Evolutionary conservation across 441 rosid species (phyloP), one percentile per base, ranked within the genome.

Genomic region (Adansonia rubrostipa): DNA sequence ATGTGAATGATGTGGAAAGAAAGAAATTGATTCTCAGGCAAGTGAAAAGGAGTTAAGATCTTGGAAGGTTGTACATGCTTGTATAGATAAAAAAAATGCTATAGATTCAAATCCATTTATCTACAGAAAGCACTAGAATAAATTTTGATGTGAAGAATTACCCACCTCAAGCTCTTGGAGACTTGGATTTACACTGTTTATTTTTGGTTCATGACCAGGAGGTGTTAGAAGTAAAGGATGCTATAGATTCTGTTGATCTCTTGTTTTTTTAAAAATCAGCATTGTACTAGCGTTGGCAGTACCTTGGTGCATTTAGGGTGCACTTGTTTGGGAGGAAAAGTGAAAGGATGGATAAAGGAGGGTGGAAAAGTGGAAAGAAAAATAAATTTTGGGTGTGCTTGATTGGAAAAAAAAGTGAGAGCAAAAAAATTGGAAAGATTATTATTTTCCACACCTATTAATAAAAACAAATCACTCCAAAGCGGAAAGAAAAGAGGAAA

Each of bases 31-130:
- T 9, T 28, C 9, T 9, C 33, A 67, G 17, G 17, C 42, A 17
- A 10, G 1, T 19, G 54, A 67, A 22, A 19, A 45, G 54, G 54
- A 67, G 54, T 67, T 67, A 19, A 9, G 20, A 67, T 17, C n/a
- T 67, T 67, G 54, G 71, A 45, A 67, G 71, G 20, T 15, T 67
- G 28, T 10, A 67, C 72, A 67, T 67, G 19, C 54, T 9, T 5
- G 9, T 45, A 67, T 44, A 45, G n/a, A 62, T 28, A 50, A 62
- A 62, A 19, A 19, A 10, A 67, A 45, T 45, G 72, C 15, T 45
- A 67, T 2, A 67, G 20, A 66, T 66, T 66, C 51, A 66, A 66
- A 40, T 65, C 60, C 22, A 6, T 56, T 50, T 40, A 65, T 40
- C 22, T 15, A 66, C 24, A 22, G 2, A 65, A 65, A 60, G 33